Base-by-base conservation (phyloP, 345 rosid genomes). In the Euphorbia peplus region DNA sequence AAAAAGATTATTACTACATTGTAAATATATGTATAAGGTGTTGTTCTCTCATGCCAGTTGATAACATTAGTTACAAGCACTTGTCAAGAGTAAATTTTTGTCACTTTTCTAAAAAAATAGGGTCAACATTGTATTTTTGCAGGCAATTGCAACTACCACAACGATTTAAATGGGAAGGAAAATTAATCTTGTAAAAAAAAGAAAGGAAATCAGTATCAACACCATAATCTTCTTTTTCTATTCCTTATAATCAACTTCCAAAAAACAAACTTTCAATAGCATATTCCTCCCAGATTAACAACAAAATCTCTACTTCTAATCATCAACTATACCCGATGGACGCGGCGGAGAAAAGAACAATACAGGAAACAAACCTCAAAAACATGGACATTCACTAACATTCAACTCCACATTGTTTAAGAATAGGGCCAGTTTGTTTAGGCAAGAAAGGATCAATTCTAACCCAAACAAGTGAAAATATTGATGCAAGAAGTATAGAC, bases 371-470 rank as follows among this genome's bases (percentile, higher is more conserved):
- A 25, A n/a, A 32, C 19, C 54, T 39, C 7, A 26, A 18, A 56
- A 18, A 8, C 37, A 0, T 44, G 50, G 24, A 18, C 16, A 14
- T 50, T 15, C 1, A n/a, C 69, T 76, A 92, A 79, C 98, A 93
- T 16, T 93, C 98, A 41, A 93, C 96, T 0, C 98, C 97, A 70
- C 98, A 93, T 73, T 88, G 98, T 69, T 93, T 93, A 39, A 93
- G 86, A 30, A 86, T 72, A 10, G 98, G 97, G 68, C 97, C 97
- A 4, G 86, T 90, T 73, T 84, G 93, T 78, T 93, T 93, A 1
- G 98, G 90, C 85, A 93, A 75, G 81, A 93, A 93, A 29, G 98
- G 97, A 77, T 93, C 98, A 5, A 93, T 90, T 79, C 98, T 85
- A 68, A 90, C 98, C 97, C 98, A 93, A 57, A 93, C 81, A 37